Evolutionary conservation across 2,329 filamentous ascomycete species (phyloP), one percentile per base, ranked within the genome.

Genomic region (Shiraia sp.): DNA sequence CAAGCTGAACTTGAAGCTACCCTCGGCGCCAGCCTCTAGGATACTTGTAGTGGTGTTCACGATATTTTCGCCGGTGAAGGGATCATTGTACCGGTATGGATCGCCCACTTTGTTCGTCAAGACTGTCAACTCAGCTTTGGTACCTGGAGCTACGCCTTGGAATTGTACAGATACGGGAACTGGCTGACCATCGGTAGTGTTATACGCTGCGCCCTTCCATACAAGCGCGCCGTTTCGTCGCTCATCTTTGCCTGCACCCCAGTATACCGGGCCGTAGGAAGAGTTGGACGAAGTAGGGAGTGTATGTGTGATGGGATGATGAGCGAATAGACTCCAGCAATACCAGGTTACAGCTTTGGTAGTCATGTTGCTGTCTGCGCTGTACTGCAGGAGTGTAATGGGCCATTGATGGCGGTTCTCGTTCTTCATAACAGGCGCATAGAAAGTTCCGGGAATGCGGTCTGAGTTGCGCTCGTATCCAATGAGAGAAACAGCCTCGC

Each of bases 391-490:
- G 5, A 74, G 49, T 4, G 69, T 68, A 2, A 70, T 70, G 10
- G 59, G 46, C 66, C 66, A 69, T 38, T 69, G 57, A 45, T 57
- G 66, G 12, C 57, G 51, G 47, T 69, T 65, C 39, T 61, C 51
- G 47, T 69, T 68, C 41, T 66, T 62, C 15, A 69, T 26, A 1
- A 66, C 51, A 0, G 66, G 65, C 1, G 65, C 64, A 40, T 65
- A 63, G 36, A 57, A 59, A 1, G 77, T 75, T 6, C 78, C 79
- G 2, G 76, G 74, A 31, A 85, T 75, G 14, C 76, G 74, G 52
- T 85, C 80, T 3, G 75, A 74, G 65, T 87, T 87, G 41, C 83
- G 75, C 72, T 87, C 84, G 22, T 80, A 79, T 13, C 82, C 80
- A 47, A 87, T 74, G 12, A 86, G 71, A 40, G 79, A 83, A n/a